Percentiles rank a stretch among this genome's conserved stretches.
Evolutionary conservation across 2,329 filamentous ascomycete species (phyloP).

Genomic region (Podosphaera xanthii): DNA sequence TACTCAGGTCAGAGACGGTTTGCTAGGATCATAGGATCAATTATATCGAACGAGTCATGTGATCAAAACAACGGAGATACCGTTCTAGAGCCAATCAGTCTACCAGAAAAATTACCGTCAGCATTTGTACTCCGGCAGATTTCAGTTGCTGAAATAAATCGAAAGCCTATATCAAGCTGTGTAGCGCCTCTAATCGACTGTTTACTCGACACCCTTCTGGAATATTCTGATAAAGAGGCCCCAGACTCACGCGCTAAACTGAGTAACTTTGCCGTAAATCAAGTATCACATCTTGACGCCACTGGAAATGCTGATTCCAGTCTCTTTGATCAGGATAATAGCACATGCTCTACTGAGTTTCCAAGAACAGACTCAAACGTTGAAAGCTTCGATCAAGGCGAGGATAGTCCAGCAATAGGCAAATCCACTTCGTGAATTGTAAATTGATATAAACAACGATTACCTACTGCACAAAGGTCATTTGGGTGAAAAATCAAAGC

Average conservation of each 20-base stretch:
- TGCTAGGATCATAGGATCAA: slow-evolving; percentile 7
- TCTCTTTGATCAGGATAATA: slow-evolving; percentile 14
- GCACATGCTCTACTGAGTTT: background rate
- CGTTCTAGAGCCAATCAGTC: slow-evolving; percentile 5
- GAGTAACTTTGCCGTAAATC: slow-evolving; percentile 8
- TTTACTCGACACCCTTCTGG: slow-evolving; percentile 11
- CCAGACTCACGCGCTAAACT: slow-evolving; percentile 5
- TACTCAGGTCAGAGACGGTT: slow-evolving; percentile 13
- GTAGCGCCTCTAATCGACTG: slow-evolving; percentile 10
- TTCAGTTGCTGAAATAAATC: slow-evolving; percentile 9
- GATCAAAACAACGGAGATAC: background rate
- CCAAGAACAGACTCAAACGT: background rate
- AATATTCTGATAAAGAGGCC: slow-evolving; percentile 8
- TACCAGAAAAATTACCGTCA: slow-evolving; percentile 5
- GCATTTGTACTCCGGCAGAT: slow-evolving; percentile 4
- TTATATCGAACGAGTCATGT: background rate
- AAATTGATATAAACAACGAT: no score
- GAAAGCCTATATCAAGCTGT: slow-evolving; percentile 8
- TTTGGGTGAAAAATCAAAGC: no score
- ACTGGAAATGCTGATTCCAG: slow-evolving; percentile 10
- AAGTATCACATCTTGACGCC: slow-evolving; percentile 10
- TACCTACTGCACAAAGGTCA: no score
- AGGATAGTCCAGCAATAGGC: background rate
- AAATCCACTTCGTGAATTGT: no score
- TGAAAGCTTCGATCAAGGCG: background rate